phyloP scores from a whole-genome alignment of 2,329 filamentous ascomycete species.

The Cercospora sojina region DNA sequence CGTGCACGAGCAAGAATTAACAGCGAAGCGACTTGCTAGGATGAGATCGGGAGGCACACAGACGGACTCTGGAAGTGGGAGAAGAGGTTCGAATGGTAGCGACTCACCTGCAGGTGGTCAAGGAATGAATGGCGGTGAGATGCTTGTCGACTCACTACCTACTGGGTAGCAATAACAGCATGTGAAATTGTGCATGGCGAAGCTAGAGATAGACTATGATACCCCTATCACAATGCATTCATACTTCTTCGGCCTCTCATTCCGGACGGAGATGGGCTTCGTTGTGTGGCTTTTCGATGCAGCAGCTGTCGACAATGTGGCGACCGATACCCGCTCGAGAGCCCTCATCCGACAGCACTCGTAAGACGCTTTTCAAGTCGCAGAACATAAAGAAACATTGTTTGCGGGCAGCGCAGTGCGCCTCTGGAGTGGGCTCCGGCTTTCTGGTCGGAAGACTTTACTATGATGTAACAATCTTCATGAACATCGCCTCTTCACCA shows the following conservation, averaged over 20 bases:
- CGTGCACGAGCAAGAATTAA: slow-evolving; percentile 41
- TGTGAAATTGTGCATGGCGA: neutral
- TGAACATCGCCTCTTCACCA: neutral
- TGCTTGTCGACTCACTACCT: slow-evolving; percentile 33
- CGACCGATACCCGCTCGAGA: too few relatives aligned
- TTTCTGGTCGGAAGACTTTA: neutral
- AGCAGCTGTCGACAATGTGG: too few relatives aligned
- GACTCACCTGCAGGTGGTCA: slow-evolving; percentile 11
- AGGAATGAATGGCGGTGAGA: slow-evolving; percentile 28
- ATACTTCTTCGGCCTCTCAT: neutral
- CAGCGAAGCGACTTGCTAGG: slow-evolving; percentile 41
- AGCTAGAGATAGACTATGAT: slow-evolving; percentile 4
- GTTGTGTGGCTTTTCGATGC: too few relatives aligned
- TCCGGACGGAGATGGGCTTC: neutral
- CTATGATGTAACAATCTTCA: neutral
- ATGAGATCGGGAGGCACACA: slow-evolving; percentile 31
- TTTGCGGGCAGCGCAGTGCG: neutral
- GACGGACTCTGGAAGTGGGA: slow-evolving; percentile 24
- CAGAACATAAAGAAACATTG: neutral
- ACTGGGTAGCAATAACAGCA: slow-evolving; percentile 25
- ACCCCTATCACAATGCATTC: slow-evolving; percentile 6
- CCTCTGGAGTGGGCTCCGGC: neutral
- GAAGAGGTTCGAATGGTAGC: slow-evolving; percentile 10
- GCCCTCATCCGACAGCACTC: too few relatives aligned
- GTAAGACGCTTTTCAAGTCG: too few relatives aligned